Evolutionary conservation across 768 basidiomycete species (phyloP).

Genomic region (Kwoniella botswanensis): DNA sequence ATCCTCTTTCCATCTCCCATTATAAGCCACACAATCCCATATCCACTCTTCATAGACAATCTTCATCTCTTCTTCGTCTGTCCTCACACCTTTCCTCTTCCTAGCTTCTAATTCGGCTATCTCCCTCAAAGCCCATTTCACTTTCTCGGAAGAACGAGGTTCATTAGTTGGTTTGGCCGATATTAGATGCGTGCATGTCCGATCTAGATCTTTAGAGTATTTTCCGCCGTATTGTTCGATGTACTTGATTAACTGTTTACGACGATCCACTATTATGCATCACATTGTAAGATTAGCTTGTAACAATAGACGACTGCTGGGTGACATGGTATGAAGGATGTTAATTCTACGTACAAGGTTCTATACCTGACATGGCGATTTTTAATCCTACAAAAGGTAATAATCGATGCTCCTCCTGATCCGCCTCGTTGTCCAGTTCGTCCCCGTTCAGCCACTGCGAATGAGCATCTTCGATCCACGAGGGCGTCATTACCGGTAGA

Average conservation of each 20-base stretch:
- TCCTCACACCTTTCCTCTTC: constrained; percentile 58
- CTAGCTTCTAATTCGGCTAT: constrained; percentile 30
- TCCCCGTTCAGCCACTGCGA: constrained; percentile 77
- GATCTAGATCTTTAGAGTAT: constrained; percentile 76
- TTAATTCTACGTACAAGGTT: constrained; percentile 60
- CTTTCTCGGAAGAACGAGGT: constrained; percentile 66
- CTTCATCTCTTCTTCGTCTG: constrained; percentile 66
- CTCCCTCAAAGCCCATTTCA: constrained; percentile 60
- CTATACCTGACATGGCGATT: constrained; percentile 76
- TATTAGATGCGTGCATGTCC: constrained; percentile 82
- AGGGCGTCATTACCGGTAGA: constrained; percentile 76
- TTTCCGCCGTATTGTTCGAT: constrained; percentile 69
- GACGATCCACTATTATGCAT: constrained; percentile 59
- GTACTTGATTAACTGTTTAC: constrained; percentile 69
- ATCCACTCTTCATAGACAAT: constrained; percentile 96
- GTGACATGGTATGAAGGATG: neutral
- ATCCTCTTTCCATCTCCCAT: constrained; percentile 62
- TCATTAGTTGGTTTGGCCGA: constrained; percentile 65
- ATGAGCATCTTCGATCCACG: constrained; percentile 78
- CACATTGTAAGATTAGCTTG: neutral
- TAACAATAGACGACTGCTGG: neutral
- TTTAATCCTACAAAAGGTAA: constrained; percentile 74
- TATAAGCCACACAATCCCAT: constrained; percentile 84
- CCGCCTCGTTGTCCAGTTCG: constrained; percentile 71
- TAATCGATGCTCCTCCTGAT: constrained; percentile 67